These are phyloP conservation scores for Gremmenia infestans DNA, from an alignment of 2,329 filamentous ascomycete species.

Conservation along the genomic window DNA sequence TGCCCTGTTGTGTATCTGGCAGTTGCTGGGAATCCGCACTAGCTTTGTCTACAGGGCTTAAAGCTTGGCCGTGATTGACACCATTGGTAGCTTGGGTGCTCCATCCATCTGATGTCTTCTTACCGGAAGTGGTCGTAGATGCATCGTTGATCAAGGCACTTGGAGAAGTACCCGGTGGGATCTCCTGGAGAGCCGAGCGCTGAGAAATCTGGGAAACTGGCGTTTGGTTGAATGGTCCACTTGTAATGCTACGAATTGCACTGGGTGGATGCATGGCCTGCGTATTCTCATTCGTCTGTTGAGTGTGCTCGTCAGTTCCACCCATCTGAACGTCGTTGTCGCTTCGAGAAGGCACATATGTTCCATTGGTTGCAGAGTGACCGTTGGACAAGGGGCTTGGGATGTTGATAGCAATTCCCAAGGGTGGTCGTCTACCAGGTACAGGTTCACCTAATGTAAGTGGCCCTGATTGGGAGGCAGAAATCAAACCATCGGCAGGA, in stretches of 20 bases:
- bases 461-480: slow-evolving; percentile 44
- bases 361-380: slow-evolving; percentile 52
- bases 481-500: slow-evolving; percentile 27
- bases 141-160: slow-evolving; percentile 71
- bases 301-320: slow-evolving; percentile 25
- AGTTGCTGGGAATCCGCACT: slow-evolving; percentile 31
- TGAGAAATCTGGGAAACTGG: slow-evolving; percentile 57
- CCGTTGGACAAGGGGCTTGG: slow-evolving; percentile 57
- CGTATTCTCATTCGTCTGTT: slow-evolving; percentile 34
- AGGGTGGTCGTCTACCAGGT: slow-evolving; percentile 40
- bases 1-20: slow-evolving; percentile 45
- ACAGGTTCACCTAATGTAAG: slow-evolving; percentile 61
- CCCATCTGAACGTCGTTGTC: slow-evolving; percentile 59
- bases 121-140: slow-evolving; percentile 78
- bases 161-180: slow-evolving; percentile 54
- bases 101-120: slow-evolving; percentile 67
- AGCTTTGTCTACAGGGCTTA: slow-evolving; percentile 24
- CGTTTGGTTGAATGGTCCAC: slow-evolving; percentile 32
- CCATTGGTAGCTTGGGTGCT: slow-evolving; percentile 73
- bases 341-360: slow-evolving; percentile 39
- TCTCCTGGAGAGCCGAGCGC: slow-evolving; percentile 50
- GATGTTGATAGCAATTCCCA: slow-evolving; percentile 37
- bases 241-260: slow-evolving; percentile 37
- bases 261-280: slow-evolving; percentile 47
- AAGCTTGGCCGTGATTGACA: slow-evolving; percentile 30